Base-by-base conservation (phyloP, 495 filamentous ascomycete species). In the Bathelium albidoporum region DNA sequence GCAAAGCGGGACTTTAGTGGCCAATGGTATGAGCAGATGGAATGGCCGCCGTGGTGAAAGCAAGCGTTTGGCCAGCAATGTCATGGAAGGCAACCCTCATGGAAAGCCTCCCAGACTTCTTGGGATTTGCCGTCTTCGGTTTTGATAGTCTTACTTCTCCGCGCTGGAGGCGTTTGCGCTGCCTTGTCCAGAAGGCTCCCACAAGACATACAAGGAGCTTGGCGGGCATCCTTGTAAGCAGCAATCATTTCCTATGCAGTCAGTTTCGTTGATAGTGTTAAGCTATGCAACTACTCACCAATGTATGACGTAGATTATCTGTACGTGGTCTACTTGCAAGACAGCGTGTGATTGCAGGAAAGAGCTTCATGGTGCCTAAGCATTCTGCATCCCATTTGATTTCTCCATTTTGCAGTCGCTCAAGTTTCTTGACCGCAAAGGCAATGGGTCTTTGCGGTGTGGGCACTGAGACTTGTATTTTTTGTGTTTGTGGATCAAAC, bases 161-260 rank as follows among this genome's bases (percentile, higher is more conserved):
- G 62, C 1, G 66, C 70, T 2, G 60, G 45, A 14, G 70, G 63
- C 16, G 49, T 65, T 4, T 62, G 22, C 16, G 34, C 62, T 2
- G 52, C 18, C 9, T 31, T 28, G 31, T 72, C 70, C 14, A 65
- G 10, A 34, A 63, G 9, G 32, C 64, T 68, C 12, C 34, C 60
- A 58, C 70, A 72, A 58, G 66, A 67, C 2, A 62, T 63, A 43
- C 70, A 72, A 10, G 18, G 43, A 9, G 41, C 32, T 59, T 24
- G 45, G 52, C 63, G 65, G 18, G 60, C 24, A 32, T 60, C 62
- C 49, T 64, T 70, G 58, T 72, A 72, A 18, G 70, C 63, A 12
- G 68, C 64, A 55, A 72, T 68, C 70, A 72, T 72, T 55, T 72
- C 68, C 70, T 72, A 39, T 12, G 18, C 3, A 32, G n/a, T 34